Percentiles rank a stretch among this genome's conserved stretches.
These are phyloP conservation scores for Pseudogymnoascus sp. DNA, from an alignment of 2,329 filamentous ascomycete species.

Conservation along the genomic window DNA sequence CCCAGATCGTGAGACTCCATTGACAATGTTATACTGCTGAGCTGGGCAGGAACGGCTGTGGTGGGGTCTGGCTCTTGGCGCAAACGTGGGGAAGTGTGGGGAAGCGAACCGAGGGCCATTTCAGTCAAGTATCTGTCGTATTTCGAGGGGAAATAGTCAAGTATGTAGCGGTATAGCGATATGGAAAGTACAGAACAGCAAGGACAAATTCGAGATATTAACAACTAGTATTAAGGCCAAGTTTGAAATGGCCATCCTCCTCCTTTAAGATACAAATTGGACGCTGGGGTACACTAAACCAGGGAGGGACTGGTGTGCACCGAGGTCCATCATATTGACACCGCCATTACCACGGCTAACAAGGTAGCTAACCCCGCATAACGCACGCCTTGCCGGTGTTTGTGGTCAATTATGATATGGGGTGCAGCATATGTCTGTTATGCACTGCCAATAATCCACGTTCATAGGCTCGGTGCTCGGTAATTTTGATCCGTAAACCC, in stretches of 20 bases:
- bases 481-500: background rate
- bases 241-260: background rate
- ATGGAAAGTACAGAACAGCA: background rate
- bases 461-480: background rate
- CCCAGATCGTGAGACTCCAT: background rate
- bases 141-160: background rate
- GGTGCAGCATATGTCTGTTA: background rate
- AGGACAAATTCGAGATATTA: background rate
- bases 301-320: background rate
- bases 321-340: background rate
- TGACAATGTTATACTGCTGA: background rate
- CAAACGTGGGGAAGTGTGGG: slow-evolving; percentile 8
- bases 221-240: background rate
- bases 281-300: background rate
- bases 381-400: background rate
- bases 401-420: background rate
- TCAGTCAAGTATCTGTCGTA: background rate
- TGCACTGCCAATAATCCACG: slow-evolving; percentile 1
- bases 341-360: background rate
- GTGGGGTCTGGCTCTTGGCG: background rate
- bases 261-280: background rate
- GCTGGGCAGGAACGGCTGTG: background rate
- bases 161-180: background rate
- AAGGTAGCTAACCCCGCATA: background rate
- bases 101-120: background rate